Evolutionary conservation across 78 protist genomes (phyloP).

Genomic region (Kipferlia bialata): DNA sequence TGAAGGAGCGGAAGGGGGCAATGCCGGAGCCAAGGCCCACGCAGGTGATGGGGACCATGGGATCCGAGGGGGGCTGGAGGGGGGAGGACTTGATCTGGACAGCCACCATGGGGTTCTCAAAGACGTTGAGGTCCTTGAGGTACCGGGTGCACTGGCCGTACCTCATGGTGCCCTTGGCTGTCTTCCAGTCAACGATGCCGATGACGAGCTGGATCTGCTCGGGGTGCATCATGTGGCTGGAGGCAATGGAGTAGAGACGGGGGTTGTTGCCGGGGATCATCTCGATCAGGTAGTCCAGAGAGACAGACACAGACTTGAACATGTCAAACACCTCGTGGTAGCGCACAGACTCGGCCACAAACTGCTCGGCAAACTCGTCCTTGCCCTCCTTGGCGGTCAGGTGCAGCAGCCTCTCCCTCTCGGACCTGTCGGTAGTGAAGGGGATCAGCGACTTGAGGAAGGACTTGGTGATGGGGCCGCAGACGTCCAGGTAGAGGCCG

Average conservation of each 20-base stretch:
- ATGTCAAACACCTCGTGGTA: slow-evolving; percentile 19
- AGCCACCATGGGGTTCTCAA: slow-evolving; percentile 14
- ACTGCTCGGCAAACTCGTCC: slow-evolving; percentile 11
- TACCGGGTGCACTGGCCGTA: slow-evolving; percentile 61
- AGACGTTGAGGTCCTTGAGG: slow-evolving; percentile 22
- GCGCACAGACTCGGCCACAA: slow-evolving; percentile 10
- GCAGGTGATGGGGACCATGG: slow-evolving; percentile 55
- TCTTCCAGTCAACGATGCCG: slow-evolving; percentile 35
- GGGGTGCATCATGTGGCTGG: slow-evolving; percentile 30
- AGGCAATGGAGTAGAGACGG: slow-evolving; percentile 57
- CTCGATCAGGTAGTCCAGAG: slow-evolving; percentile 29
- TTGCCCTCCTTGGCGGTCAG: slow-evolving; percentile 22
- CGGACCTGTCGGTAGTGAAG: background rate
- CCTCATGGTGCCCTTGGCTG: slow-evolving; percentile 27
- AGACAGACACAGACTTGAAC: slow-evolving; percentile 21
- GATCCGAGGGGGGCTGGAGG: slow-evolving; percentile 43
- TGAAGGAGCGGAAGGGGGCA: slow-evolving; percentile 80
- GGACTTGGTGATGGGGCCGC: background rate
- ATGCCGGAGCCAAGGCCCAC: slow-evolving; percentile 92
- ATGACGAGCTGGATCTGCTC: slow-evolving; percentile 34
- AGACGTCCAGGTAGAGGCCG: slow-evolving; percentile 13
- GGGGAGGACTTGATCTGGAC: slow-evolving; percentile 47
- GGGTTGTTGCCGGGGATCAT: slow-evolving; percentile 45
- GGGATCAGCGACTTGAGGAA: slow-evolving; percentile 15
- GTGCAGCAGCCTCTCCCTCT: background rate